Evolutionary conservation across 2,329 filamentous ascomycete genomes (phyloP), one percentile per base, ranked within the genome.

Genomic region (Verticillium nubilum): DNA sequence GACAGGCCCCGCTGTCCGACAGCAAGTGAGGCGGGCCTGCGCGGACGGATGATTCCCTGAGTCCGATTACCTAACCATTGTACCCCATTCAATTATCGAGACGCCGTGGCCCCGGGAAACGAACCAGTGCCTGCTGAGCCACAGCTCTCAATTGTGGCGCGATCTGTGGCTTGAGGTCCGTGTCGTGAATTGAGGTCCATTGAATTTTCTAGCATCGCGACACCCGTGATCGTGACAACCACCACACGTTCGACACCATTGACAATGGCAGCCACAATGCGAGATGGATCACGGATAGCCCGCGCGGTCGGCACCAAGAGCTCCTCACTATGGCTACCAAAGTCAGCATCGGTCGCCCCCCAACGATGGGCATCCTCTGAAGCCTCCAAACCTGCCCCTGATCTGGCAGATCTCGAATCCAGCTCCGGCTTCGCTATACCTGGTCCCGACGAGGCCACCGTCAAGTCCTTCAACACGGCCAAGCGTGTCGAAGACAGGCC

Each of bases 361-460:
- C 71, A 72, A 60, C 74, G 79, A 70, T 80, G 77, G 67, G 75
- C 75, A 60, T 83, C 81, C n/a, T 79, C 77, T 53, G 72, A 76
- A 61, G 74, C 74, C 13, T 68, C 70, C 56, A 73, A 74, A 64
- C 70, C 67, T 19, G 59, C 62, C 50, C 67, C 75, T 12, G 69
- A 66, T 35, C 70, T 83, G 47, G 67, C 71, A 54, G 82, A 85
- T 61, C 74, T 86, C 61, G 83, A 86, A 66, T 63, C 71, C 42
- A 75, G 78, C 33, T 83, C 82, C 57, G 78, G 80, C 31, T 76
- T 85, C 65, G 66, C 67, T 35, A 72, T 74, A 19, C 77, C 80
- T 25, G 64, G 70, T 15, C 76, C 78, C 15, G 73, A 76, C 37
- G 69, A 72, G 29, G 70, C 70, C 52, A 65, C 71, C 15, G 67